phyloP scores from a whole-genome alignment of 176 grass and related monocot genomes.

The Alopecurus myosuroides region DNA sequence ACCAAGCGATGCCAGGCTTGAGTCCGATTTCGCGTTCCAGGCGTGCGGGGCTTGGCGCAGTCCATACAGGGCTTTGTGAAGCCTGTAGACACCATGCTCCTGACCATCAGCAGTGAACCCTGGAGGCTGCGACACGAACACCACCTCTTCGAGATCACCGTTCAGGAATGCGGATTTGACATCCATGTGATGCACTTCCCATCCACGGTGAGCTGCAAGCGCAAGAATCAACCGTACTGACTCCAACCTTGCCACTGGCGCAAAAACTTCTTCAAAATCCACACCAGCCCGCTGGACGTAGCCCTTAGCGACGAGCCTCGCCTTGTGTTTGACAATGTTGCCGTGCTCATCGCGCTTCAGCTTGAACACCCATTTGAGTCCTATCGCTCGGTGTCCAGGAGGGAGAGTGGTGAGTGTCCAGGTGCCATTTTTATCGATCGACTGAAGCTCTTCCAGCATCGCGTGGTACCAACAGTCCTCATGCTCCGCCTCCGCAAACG shows the following conservation, averaged over 20 bases:
- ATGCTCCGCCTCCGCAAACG: no score
- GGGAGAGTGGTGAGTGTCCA: no score
- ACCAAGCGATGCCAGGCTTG: rapidly evolving
- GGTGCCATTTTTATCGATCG: no score
- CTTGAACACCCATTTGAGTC: no score
- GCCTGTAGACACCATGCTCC: not conserved
- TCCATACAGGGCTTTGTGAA: not conserved
- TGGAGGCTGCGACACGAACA: not conserved
- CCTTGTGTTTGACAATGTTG: not conserved
- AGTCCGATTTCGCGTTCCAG: not conserved
- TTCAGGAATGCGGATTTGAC: not conserved
- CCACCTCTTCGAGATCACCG: not conserved
- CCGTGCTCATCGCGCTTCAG: not conserved
- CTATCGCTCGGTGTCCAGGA: no score
- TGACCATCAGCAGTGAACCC: rapidly evolving
- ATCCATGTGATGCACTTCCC: not conserved
- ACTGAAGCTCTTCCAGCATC: no score
- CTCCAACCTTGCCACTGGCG: not conserved
- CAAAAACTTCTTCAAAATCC: not conserved
- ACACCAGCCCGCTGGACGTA: not conserved
- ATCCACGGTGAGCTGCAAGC: rapidly evolving
- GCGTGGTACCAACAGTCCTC: no score
- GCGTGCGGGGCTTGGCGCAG: rapidly evolving
- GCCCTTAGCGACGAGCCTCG: not conserved
- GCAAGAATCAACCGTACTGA: not conserved